phyloP scores from a whole-genome alignment of 179 eudicot species.

The Patellifolia procumbens region DNA sequence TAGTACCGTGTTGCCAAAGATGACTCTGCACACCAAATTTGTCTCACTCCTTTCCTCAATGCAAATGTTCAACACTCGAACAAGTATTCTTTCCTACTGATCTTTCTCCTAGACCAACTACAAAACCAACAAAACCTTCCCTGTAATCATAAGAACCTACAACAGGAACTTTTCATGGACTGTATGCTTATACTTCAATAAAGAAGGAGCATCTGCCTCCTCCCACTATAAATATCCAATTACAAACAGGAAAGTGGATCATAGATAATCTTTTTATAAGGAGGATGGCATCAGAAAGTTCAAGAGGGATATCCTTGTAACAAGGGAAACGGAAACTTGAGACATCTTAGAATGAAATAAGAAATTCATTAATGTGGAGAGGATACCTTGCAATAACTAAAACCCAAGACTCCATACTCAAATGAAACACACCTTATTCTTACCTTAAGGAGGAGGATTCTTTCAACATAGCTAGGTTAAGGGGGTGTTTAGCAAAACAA shows the following conservation, averaged over 20 bases:
- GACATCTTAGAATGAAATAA: background rate
- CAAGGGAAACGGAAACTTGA: background rate
- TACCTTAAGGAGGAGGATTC: background rate
- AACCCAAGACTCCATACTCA: background rate
- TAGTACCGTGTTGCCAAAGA: no score
- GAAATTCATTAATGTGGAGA: background rate
- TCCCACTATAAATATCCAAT: background rate
- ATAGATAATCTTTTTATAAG: background rate
- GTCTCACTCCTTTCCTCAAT: no score
- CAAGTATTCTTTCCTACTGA: no score
- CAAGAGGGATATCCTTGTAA: background rate
- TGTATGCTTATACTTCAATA: no score
- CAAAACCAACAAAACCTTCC: no score
- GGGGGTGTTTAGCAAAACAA: background rate
- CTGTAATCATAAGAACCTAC: no score
- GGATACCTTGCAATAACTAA: background rate
- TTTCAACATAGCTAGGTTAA: background rate
- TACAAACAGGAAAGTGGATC: background rate
- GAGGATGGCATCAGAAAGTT: background rate
- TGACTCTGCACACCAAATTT: no score
- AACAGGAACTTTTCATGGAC: no score
- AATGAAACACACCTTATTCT: background rate
- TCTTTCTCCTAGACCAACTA: no score
- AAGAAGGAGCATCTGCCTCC: no score
- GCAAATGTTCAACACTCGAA: no score